A percentile compares a stretch with the other conserved stretches of the same genome.
Conservation (phyloP, 352 stramenopile species). For the Phytophthora uliginosa region DNA sequence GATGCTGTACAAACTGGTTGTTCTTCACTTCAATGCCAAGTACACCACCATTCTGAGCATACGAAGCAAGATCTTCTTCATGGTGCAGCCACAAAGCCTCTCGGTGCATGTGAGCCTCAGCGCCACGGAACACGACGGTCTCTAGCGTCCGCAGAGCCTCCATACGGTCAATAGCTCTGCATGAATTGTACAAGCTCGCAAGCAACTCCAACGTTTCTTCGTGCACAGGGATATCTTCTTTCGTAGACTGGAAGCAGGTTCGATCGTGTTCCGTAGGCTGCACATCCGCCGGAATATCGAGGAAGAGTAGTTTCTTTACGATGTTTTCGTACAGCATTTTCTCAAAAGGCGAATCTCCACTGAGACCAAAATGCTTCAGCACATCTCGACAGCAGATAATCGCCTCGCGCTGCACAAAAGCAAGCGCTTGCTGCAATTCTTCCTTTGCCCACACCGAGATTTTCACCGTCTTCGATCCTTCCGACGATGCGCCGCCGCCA, state of each 20-base stretch:
- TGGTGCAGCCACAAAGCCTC: slow-evolving; percentile 76
- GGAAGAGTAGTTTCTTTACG: slow-evolving; percentile 86
- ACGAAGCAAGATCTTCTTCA: slow-evolving; percentile 61
- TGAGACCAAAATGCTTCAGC: slow-evolving; percentile 74
- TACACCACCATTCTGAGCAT: slow-evolving; percentile 69
- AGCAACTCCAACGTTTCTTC: slow-evolving; percentile 75
- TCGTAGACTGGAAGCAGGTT: slow-evolving; percentile 86
- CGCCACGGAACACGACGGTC: slow-evolving; percentile 80
- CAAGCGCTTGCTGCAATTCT: slow-evolving; percentile 82
- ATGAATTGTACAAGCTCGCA: slow-evolving; percentile 66
- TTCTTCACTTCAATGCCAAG: slow-evolving; percentile 75
- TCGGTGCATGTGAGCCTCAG: slow-evolving; percentile 80
- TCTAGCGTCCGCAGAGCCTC: slow-evolving; percentile 83
- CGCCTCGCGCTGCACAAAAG: slow-evolving; percentile 77
- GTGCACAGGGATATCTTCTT: slow-evolving; percentile 87
- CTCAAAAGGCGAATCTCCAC: slow-evolving; percentile 73
- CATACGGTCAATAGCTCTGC: slow-evolving; percentile 67
- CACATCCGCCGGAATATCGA: slow-evolving; percentile 86
- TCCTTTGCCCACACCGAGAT: slow-evolving; percentile 82
- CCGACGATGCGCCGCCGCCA: slow-evolving; percentile 13
- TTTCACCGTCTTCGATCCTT: slow-evolving; percentile 68
- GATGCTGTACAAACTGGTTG: slow-evolving; percentile 60
- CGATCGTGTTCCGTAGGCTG: slow-evolving; percentile 88
- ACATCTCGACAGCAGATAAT: slow-evolving; percentile 81
- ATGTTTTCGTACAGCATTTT: slow-evolving; percentile 84